Evolutionary conservation across 73 alveolate genomes (phyloP).

Genomic region (Tetrahymena malaccensis): DNA sequence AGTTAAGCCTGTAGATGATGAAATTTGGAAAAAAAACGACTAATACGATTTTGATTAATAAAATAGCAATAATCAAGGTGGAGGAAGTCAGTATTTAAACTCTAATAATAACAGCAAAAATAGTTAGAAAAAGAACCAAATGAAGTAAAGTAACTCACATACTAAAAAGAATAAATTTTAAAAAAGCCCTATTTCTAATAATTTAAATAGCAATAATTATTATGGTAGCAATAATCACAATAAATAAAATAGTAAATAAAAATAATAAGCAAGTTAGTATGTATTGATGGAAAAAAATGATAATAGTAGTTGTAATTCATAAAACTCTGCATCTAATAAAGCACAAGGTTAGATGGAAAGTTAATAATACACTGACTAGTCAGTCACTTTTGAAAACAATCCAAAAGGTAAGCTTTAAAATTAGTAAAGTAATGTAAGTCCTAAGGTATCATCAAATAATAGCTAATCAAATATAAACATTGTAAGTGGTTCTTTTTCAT

Average conservation of each 20-base stretch:
- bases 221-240: not conserved
- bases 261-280: not conserved
- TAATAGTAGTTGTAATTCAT: not conserved
- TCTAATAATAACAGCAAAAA: not conserved
- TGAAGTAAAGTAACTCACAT: not conserved
- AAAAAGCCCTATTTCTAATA: not conserved
- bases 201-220: not conserved
- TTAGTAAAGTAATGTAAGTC: not conserved
- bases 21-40: not conserved
- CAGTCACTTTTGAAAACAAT: not conserved
- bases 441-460: not conserved
- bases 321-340: not conserved
- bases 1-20: not conserved
- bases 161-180: not conserved
- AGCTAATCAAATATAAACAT: not conserved
- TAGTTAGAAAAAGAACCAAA: not conserved
- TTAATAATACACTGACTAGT: not conserved
- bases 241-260: not conserved
- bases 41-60: not conserved
- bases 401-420: not conserved
- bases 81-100: not conserved
- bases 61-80: not conserved
- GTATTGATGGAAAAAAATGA: not conserved
- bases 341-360: not conserved
- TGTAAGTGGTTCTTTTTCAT: not conserved